These are phyloP conservation scores for Saraca asoca DNA, from an alignment of 331 rosid species.

Conservation along the genomic window DNA sequence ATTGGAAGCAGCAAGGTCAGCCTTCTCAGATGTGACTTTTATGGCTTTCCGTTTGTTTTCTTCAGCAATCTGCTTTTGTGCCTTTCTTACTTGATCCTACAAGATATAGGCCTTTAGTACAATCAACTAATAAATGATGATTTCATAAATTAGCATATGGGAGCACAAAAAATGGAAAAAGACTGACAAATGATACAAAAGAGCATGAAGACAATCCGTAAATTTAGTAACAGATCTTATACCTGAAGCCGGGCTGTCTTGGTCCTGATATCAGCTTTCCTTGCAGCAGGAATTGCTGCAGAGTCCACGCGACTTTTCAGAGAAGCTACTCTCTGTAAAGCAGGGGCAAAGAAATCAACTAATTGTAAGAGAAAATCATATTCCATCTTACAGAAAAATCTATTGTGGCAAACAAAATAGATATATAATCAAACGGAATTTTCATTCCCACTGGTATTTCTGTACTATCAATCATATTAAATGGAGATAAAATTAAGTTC, in stretches of 20 bases:
- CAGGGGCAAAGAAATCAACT: conserved; percentile 18
- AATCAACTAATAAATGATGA: conserved; percentile 1
- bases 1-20: conserved; percentile 65
- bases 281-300: conserved; percentile 80
- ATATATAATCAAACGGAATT: neutral
- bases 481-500: neutral
- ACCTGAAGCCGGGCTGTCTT: conserved; percentile 81
- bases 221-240: conserved; percentile 12
- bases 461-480: neutral
- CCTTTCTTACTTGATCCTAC: conserved; percentile 78
- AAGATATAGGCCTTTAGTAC: conserved; percentile 15
- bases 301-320: conserved; percentile 80
- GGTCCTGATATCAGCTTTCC: conserved; percentile 73
- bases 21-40: conserved; percentile 59
- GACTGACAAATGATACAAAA: neutral
- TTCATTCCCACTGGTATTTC: conserved; percentile 12
- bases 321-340: conserved; percentile 69
- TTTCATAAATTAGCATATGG: neutral
- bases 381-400: neutral
- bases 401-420: neutral
- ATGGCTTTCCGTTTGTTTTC: conserved; percentile 83
- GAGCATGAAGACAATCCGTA: neutral
- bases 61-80: conserved; percentile 83
- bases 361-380: conserved; percentile 5
- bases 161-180: conserved; percentile 1